phyloP scores from a whole-genome alignment of 108 stramenopile species.

The Cyclostephanos tholiformis region DNA sequence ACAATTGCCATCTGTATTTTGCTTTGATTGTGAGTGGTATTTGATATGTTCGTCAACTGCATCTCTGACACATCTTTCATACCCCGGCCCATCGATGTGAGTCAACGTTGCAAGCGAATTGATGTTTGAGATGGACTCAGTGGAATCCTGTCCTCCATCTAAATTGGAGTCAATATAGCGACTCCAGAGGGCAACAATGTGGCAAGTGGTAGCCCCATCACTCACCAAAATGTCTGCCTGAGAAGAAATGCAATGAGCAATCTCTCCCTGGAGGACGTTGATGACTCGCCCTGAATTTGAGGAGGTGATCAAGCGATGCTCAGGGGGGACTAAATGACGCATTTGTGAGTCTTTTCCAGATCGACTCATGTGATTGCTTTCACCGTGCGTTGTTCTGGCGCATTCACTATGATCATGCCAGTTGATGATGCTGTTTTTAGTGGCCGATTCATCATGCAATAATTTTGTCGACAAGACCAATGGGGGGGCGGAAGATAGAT shows the following conservation, averaged over 20 bases:
- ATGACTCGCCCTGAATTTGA: conserved; percentile 39
- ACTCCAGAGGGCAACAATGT: conserved; percentile 80
- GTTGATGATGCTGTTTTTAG: neutral
- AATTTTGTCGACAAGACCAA: conserved; percentile 21
- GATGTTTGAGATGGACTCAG: neutral
- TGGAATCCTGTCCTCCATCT: conserved; percentile 1
- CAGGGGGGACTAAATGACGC: neutral
- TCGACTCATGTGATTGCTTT: neutral
- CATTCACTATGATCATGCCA: neutral
- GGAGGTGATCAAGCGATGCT: conserved; percentile 26
- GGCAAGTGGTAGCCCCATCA: conserved; percentile 86
- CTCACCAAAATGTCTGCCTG: conserved; percentile 56
- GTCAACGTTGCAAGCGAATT: conserved; percentile 54
- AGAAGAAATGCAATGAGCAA: conserved; percentile 41
- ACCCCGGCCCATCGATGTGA: conserved; percentile 70
- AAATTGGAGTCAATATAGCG: neutral
- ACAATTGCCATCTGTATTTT: neutral
- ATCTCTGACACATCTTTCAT: conserved; percentile 62
- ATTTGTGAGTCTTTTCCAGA: neutral
- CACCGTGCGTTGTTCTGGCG: neutral
- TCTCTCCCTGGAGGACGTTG: conserved; percentile 54
- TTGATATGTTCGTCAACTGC: conserved; percentile 63
- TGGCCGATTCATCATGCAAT: neutral
- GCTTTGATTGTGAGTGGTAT: conserved; percentile 49
- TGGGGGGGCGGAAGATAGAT: conserved; percentile 22